phyloP scores from a whole-genome alignment of 2,329 filamentous ascomycete genomes.

The Fusarium acutatum region DNA sequence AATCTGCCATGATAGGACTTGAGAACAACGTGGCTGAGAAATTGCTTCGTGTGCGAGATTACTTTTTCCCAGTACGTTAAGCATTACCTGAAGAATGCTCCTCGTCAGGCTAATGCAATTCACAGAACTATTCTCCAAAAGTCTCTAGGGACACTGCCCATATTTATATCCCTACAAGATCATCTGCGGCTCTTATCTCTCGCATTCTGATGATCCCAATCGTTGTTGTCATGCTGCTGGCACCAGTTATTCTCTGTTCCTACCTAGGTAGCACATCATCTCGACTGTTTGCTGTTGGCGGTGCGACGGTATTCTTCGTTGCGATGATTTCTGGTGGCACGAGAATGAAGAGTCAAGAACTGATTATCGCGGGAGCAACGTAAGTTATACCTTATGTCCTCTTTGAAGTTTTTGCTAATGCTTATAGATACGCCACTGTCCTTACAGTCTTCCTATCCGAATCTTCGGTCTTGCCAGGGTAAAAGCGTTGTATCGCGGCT shows the following conservation, averaged over 20 bases:
- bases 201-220: not conserved
- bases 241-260: not conserved
- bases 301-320: not conserved
- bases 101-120: no score
- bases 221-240: not conserved
- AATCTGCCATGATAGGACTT: not conserved
- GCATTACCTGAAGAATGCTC: no score
- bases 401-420: fast-evolving
- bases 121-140: not conserved
- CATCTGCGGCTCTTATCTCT: not conserved
- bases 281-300: not conserved
- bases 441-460: not conserved
- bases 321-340: not conserved
- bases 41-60: not conserved
- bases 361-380: not conserved
- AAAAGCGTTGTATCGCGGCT: fast-evolving
- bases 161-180: not conserved
- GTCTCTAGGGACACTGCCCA: not conserved
- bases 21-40: not conserved
- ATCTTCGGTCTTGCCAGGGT: not conserved
- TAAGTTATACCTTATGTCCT: fast-evolving
- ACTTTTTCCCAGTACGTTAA: not conserved
- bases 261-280: not conserved
- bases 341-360: not conserved
- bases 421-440: not conserved